Evolutionary conservation across 1,284 basidiomycete species (phyloP).

Genomic region (Tilletia caries): DNA sequence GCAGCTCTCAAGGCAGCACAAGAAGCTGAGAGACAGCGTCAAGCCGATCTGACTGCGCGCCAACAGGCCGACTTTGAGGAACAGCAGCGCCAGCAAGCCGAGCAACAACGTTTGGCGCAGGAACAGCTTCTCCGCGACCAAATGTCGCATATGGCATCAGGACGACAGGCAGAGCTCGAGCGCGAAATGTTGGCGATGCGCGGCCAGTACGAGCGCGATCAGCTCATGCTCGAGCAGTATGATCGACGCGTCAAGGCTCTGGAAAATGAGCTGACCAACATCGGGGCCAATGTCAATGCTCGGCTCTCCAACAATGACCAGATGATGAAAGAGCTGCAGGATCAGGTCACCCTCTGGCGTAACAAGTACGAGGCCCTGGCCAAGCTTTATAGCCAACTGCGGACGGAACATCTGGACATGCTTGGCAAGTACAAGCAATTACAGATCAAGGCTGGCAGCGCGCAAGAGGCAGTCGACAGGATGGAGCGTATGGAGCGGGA

Average conservation of each 20-base stretch:
- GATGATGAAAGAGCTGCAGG: constrained; percentile 88
- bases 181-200: constrained; percentile 86
- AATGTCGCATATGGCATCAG: constrained; percentile 64
- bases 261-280: constrained; percentile 80
- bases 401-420: constrained; percentile 95
- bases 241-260: constrained; percentile 93
- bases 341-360: constrained; percentile 93
- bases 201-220: constrained; percentile 96
- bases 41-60: constrained; percentile 72
- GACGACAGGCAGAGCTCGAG: constrained; percentile 73
- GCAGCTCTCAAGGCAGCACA: constrained; percentile 72
- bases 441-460: constrained; percentile 96
- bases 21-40: constrained; percentile 75
- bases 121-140: constrained; percentile 75
- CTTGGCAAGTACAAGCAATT: constrained; percentile 94
- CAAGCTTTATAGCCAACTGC: constrained; percentile 96
- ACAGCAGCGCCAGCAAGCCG: constrained; percentile 80
- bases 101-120: constrained; percentile 81
- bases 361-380: constrained; percentile 99
- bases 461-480: constrained; percentile 96
- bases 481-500: constrained; percentile 99
- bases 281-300: constrained; percentile 75
- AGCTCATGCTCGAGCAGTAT: constrained; percentile 96
- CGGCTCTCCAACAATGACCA: constrained; percentile 93
- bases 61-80: constrained; percentile 88